phyloP scores from a whole-genome alignment of 1,284 basidiomycete species.

The Macrocybe sp. region DNA sequence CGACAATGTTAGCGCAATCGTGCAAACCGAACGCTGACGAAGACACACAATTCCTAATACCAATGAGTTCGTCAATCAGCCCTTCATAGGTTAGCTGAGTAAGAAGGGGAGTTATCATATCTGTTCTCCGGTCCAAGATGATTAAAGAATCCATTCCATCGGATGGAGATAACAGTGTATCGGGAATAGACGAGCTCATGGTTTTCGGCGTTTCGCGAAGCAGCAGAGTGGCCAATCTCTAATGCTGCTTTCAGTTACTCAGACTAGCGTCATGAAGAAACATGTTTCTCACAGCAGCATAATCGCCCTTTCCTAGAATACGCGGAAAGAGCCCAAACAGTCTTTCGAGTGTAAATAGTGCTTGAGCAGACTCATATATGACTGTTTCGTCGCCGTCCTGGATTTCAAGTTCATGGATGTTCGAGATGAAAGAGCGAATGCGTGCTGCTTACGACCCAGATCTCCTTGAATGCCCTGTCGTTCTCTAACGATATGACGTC shows the following conservation, averaged over 20 bases:
- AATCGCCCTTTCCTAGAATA: slow-evolving; percentile 91
- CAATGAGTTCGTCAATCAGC: slow-evolving; percentile 91
- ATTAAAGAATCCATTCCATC: slow-evolving; percentile 83
- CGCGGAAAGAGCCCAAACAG: slow-evolving; percentile 90
- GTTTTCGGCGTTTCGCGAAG: slow-evolving; percentile 51
- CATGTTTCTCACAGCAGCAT: slow-evolving; percentile 64
- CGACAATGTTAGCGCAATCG: not conserved
- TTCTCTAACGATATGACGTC: slow-evolving; percentile 89
- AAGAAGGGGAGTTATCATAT: slow-evolving; percentile 93
- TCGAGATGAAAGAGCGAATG: not conserved
- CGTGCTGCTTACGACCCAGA: slow-evolving; percentile 71
- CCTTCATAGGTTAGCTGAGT: slow-evolving; percentile 98
- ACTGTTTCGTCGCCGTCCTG: slow-evolving; percentile 94
- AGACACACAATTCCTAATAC: slow-evolving; percentile 79
- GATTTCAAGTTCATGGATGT: not conserved
- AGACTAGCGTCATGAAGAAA: not conserved
- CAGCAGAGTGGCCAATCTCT: slow-evolving; percentile 61
- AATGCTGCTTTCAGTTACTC: slow-evolving; percentile 43
- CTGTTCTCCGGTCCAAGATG: slow-evolving; percentile 87
- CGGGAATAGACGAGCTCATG: slow-evolving; percentile 29
- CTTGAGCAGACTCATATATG: slow-evolving; percentile 86
- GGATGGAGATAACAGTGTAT: slow-evolving; percentile 37
- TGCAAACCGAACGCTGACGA: not conserved
- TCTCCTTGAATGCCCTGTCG: slow-evolving; percentile 77
- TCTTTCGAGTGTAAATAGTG: slow-evolving; percentile 81